phyloP scores from a whole-genome alignment of 2,329 filamentous ascomycete species.

The Fusarium tupiense region DNA sequence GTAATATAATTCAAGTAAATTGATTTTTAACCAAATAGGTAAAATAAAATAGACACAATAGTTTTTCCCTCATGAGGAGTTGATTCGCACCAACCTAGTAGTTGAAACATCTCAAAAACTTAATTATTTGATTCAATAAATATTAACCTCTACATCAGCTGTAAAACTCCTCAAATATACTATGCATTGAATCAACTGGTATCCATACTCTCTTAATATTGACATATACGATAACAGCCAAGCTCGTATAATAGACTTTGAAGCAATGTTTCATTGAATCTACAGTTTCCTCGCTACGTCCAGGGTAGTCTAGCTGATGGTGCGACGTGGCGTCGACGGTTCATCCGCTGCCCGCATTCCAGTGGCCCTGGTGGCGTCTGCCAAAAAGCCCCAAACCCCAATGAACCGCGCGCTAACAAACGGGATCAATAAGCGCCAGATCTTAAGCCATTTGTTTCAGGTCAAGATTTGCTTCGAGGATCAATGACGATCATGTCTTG shows the following conservation, averaged over 20 bases:
- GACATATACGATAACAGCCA: too few relatives aligned
- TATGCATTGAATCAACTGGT: too few relatives aligned
- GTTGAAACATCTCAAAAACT: too few relatives aligned
- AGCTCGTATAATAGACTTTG: not conserved
- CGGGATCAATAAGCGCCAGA: conserved; percentile 10
- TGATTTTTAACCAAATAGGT: too few relatives aligned
- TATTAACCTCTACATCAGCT: too few relatives aligned
- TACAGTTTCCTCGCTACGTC: not conserved
- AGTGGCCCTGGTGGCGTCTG: not conserved
- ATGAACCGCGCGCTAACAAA: conserved; percentile 26
- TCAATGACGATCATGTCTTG: conserved; percentile 8
- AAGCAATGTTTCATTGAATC: not conserved
- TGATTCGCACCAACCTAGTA: too few relatives aligned
- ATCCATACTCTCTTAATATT: too few relatives aligned
- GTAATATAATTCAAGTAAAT: too few relatives aligned
- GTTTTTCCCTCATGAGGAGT: too few relatives aligned
- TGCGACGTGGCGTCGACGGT: not conserved
- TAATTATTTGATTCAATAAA: too few relatives aligned
- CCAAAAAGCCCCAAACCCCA: not conserved
- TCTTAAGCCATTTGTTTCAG: conserved; percentile 17
- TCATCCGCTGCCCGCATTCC: not conserved
- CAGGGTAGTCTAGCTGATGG: conserved; percentile 4
- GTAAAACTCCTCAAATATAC: too few relatives aligned
- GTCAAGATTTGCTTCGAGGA: not conserved
- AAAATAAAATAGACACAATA: too few relatives aligned